A percentile compares a stretch with the other conserved stretches of the same genome.
These are phyloP conservation scores for Thecaphora thlaspeos DNA, from an alignment of 1,284 basidiomycete species.

Conservation along the genomic window DNA sequence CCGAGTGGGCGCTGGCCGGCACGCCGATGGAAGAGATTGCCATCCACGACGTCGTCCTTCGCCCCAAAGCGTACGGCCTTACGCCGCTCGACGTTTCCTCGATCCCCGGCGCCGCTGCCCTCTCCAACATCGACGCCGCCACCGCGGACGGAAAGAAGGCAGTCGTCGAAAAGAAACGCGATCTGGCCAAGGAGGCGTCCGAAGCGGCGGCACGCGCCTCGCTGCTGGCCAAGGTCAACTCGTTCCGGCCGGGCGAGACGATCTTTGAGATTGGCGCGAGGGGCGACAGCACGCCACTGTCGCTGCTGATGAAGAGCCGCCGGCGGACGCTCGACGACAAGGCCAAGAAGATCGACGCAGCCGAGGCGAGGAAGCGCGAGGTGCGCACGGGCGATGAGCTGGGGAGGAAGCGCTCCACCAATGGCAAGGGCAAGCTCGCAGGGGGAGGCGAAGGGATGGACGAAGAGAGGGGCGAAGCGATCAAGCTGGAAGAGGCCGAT, in stretches of 20 bases:
- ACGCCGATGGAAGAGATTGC: conserved; percentile 67
- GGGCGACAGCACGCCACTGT: conserved; percentile 62
- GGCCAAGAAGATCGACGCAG: conserved; percentile 58
- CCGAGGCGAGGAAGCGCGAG: conserved; percentile 49
- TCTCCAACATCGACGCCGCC: background rate
- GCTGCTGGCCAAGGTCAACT: conserved; percentile 73
- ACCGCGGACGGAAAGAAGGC: conserved; percentile 3
- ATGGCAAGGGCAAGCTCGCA: too few species aligned
- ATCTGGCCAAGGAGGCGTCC: conserved; percentile 54
- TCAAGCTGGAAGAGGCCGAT: conserved; percentile 67
- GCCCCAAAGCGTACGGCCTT: conserved; percentile 41
- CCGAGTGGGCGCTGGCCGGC: conserved; percentile 66
- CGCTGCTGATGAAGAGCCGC: conserved; percentile 78
- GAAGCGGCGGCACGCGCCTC: conserved; percentile 65
- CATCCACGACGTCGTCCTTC: conserved; percentile 67
- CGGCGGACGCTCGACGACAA: conserved; percentile 71
- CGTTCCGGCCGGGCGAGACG: conserved; percentile 84
- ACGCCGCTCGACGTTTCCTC: conserved; percentile 10
- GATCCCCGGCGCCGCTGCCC: conserved; percentile 6
- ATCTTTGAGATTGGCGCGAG: conserved; percentile 84
- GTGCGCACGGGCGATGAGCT: conserved; percentile 9
- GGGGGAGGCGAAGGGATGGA: conserved; percentile 38
- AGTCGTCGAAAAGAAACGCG: background rate
- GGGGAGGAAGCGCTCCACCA: conserved; percentile 14
- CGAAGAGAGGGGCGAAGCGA: conserved; percentile 48